phyloP scores from a whole-genome alignment of 1,139 yeast species.

The Kodamaea arcana region DNA sequence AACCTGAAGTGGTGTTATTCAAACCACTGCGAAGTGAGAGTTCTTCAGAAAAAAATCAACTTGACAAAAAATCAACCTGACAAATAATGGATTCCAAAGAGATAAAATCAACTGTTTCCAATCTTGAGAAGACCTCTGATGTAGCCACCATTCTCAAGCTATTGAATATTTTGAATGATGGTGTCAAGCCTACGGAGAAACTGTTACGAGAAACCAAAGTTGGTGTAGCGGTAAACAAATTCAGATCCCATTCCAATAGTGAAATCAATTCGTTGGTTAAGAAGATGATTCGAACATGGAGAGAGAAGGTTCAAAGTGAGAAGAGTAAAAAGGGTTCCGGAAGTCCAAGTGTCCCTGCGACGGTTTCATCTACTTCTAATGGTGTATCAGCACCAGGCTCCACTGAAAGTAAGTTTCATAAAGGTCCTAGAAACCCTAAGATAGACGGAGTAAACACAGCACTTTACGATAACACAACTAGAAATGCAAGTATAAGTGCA shows the following conservation, averaged over 20 bases:
- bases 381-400: slow-evolving; percentile 13
- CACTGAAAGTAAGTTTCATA: slow-evolving; percentile 19
- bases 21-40: too few species aligned
- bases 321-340: slow-evolving; percentile 41
- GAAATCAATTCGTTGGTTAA: slow-evolving; percentile 72
- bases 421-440: slow-evolving; percentile 67
- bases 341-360: slow-evolving; percentile 1
- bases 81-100: slow-evolving; percentile 72
- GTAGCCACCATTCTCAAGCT: slow-evolving; percentile 66
- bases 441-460: slow-evolving; percentile 75
- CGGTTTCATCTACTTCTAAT: slow-evolving; percentile 1
- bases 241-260: slow-evolving; percentile 62
- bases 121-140: slow-evolving; percentile 71
- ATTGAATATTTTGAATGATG: slow-evolving; percentile 61
- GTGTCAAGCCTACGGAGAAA: slow-evolving; percentile 80
- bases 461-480: slow-evolving; percentile 66
- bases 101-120: slow-evolving; percentile 63
- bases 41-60: slow-evolving; percentile 1
- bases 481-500: slow-evolving; percentile 82
- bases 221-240: slow-evolving; percentile 94
- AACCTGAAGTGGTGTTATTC: too few species aligned
- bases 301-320: slow-evolving; percentile 80
- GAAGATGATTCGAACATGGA: slow-evolving; percentile 82
- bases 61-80: slow-evolving; percentile 1
- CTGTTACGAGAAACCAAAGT: slow-evolving; percentile 88